Conservation (phyloP, 345 rosid genomes). For the Lepidium africanum region DNA sequence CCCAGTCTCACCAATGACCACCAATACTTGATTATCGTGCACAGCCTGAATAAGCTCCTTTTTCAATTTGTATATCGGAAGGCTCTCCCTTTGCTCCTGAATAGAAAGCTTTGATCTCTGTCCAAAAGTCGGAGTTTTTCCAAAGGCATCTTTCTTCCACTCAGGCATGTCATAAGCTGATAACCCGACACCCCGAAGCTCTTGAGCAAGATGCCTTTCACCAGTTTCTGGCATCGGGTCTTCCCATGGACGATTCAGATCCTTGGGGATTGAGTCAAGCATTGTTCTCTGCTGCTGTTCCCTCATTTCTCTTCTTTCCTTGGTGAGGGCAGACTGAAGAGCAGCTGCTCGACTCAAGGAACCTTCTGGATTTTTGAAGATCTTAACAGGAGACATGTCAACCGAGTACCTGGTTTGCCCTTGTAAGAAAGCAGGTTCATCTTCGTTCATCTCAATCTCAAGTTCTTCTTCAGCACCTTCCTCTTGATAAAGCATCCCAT, state of each 20-base stretch:
- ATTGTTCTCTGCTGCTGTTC: constrained; percentile 85
- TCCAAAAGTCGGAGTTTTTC: constrained; percentile 70
- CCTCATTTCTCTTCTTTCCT: constrained; percentile 74
- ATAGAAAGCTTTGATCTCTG: constrained; percentile 81
- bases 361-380: constrained; percentile 89
- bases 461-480: constrained; percentile 90
- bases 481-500: constrained; percentile 71
- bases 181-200: constrained; percentile 81
- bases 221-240: constrained; percentile 92
- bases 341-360: constrained; percentile 92
- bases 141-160: constrained; percentile 94
- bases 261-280: constrained; percentile 93
- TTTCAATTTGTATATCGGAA: constrained; percentile 86
- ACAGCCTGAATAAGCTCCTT: constrained; percentile 82
- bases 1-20: constrained; percentile 85
- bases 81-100: constrained; percentile 83
- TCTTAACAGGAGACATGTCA: constrained; percentile 88
- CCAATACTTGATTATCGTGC: constrained; percentile 75
- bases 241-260: constrained; percentile 98
- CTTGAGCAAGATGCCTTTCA: constrained; percentile 90
- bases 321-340: constrained; percentile 82
- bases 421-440: constrained; percentile 75
- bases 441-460: constrained; percentile 89
- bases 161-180: constrained; percentile 89
- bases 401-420: constrained; percentile 68